Conservation (phyloP, 352 stramenopile species). For the Pythium volutum region DNA sequence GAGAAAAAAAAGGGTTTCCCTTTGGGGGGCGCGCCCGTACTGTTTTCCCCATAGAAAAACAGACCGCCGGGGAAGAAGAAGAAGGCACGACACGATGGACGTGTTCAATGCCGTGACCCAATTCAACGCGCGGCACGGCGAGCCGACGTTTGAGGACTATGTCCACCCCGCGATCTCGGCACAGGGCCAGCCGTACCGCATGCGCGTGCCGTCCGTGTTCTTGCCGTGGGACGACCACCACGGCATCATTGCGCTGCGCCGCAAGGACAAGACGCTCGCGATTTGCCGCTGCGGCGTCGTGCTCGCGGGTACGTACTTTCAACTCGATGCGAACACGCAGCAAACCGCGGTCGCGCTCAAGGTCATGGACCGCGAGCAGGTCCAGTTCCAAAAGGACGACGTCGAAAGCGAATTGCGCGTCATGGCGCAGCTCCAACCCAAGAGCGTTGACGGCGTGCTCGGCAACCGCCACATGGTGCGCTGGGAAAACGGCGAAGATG, state of each 20-base stretch:
- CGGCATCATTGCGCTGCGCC: constrained; percentile 71
- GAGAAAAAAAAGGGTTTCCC: background rate
- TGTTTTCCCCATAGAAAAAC: background rate
- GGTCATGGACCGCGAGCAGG: constrained; percentile 71
- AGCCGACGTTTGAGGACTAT: constrained; percentile 59
- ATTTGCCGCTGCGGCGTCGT: constrained; percentile 81
- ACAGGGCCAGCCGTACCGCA: constrained; percentile 42
- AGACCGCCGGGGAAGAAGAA: background rate
- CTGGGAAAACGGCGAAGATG: constrained; percentile 72
- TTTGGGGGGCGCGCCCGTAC: too few relatives aligned
- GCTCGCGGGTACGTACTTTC: constrained; percentile 75
- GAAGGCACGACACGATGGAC: constrained; percentile 44
- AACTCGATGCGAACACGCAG: constrained; percentile 38
- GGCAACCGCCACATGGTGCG: constrained; percentile 70
- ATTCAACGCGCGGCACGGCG: constrained; percentile 44
- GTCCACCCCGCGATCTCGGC: constrained; percentile 49
- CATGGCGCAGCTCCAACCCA: constrained; percentile 76
- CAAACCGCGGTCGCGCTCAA: constrained; percentile 76
- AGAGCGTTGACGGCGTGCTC: constrained; percentile 67
- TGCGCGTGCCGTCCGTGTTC: constrained; percentile 63
- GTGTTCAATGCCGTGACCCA: constrained; percentile 67
- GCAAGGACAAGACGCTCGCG: constrained; percentile 61
- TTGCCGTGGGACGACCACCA: constrained; percentile 61
- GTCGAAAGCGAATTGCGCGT: constrained; percentile 78
- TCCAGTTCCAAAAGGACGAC: constrained; percentile 75